Evolutionary conservation across 23 red algal genomes (phyloP).

Genomic region (Gracilaria gracilis): DNA sequence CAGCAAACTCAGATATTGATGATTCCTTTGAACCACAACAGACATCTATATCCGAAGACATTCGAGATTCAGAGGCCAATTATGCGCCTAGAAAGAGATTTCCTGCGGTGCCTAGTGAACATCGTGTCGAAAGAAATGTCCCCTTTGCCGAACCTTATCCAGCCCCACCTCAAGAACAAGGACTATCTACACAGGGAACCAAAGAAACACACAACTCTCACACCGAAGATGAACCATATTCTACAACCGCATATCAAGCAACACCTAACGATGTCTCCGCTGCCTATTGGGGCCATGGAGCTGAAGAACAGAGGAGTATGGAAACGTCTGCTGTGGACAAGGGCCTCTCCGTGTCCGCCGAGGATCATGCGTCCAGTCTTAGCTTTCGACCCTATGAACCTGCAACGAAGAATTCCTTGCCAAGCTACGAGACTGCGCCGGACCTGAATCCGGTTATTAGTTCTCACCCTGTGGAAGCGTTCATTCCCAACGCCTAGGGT

Average conservation of each 20-base stretch:
- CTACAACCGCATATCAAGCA: neutral
- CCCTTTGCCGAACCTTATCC: neutral
- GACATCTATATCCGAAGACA: neutral
- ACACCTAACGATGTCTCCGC: neutral
- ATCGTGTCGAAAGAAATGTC: neutral
- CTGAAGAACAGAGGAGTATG: neutral
- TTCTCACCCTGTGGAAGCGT: neutral
- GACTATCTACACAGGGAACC: neutral
- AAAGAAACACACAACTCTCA: neutral
- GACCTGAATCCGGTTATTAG: neutral
- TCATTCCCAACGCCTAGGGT: neutral
- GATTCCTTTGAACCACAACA: neutral
- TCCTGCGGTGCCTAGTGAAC: neutral
- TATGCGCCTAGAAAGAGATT: neutral
- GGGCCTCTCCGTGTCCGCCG: neutral
- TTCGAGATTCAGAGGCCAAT: neutral
- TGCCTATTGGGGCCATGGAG: neutral
- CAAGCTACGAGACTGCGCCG: neutral
- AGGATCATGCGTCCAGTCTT: neutral
- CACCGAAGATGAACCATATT: neutral
- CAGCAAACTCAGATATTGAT: neutral
- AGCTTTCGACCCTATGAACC: too few relatives aligned
- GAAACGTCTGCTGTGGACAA: neutral
- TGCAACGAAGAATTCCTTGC: neutral
- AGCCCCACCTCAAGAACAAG: neutral